A percentile compares a stretch with the other conserved stretches of the same genome.
These are phyloP conservation scores for Avena insularis DNA, from an alignment of 176 grass and related monocot species.

Conservation along the genomic window DNA sequence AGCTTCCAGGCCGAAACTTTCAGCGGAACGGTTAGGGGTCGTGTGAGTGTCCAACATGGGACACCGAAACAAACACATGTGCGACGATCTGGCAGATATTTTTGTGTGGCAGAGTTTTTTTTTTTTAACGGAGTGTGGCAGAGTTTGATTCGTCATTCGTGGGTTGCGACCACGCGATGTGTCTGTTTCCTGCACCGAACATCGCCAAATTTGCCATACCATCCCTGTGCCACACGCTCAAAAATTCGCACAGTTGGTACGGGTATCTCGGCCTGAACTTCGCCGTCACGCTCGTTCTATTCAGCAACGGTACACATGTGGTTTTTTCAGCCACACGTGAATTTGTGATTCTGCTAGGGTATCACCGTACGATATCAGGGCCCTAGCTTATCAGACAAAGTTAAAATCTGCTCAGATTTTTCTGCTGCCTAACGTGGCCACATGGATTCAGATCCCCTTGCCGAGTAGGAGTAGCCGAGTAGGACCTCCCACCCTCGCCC, in stretches of 20 bases:
- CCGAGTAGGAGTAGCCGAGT: too few relatives aligned
- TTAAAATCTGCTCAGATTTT: not conserved
- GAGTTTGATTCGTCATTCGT: not conserved
- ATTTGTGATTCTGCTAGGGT: not conserved
- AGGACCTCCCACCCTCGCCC: not conserved
- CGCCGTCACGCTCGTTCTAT: not conserved
- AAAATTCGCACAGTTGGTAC: not conserved
- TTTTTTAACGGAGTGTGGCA: not conserved
- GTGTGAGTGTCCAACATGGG: not conserved
- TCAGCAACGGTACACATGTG: not conserved
- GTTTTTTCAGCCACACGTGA: not conserved
- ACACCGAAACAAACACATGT: not conserved
- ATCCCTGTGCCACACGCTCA: not conserved
- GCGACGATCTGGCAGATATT: not conserved
- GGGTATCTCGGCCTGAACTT: slow-evolving; percentile 2
- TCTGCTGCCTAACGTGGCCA: not conserved
- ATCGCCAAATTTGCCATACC: not conserved
- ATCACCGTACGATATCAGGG: slow-evolving; percentile 36
- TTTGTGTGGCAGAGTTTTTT: not conserved
- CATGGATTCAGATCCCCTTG: too few relatives aligned
- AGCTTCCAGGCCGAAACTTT: slow-evolving; percentile 1
- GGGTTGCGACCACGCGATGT: not conserved
- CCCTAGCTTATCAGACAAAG: slow-evolving; percentile 44
- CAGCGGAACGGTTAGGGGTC: not conserved
- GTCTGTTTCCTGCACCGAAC: not conserved